Base-by-base conservation (phyloP, 176 grass and related monocot species). In the Dendrocalamus sinicus region DNA sequence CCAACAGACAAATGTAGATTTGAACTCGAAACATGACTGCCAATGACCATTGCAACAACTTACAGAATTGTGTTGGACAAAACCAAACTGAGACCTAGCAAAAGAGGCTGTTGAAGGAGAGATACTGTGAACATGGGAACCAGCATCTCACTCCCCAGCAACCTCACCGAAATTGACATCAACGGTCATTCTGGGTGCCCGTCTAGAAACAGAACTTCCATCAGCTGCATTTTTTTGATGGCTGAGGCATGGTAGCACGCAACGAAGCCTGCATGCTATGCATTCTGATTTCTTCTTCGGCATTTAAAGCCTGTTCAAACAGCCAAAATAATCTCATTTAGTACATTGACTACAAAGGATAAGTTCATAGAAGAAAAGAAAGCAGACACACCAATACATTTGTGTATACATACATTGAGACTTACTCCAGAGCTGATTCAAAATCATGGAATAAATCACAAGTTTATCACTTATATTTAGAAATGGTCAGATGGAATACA, bases 111-210 rank as follows among this genome's bases (percentile, higher is more conserved):
- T 82, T 76, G 93, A 95, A 81, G 96, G 96, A 70, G 96, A 98
- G 48, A 89, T 86, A 53, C 67, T 94, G 63, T 94, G 90, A 1
- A 85, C 83, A 72, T 90, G 93, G 47, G 93, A 92, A 79, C 91
- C 93, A 75, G 89, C 88, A 84, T 96, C 92, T 53, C 88, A 94
- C 85, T 99, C 92, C 0, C 87, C 93, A 85, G 74, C 85, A 66
- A 93, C 87, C 75, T 99, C 96, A 83, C 90, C 76, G 43, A 96
- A 99, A 88, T 91, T 95, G 50, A 99, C 96, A 71, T 99, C 92
- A 1, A 99, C 86, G 32, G 83, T 92, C 61, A 99, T 86, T 71
- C 84, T 94, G 11, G 82, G 78, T 17, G 44, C 80, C 58, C 70
- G 81, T 89, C 87, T 95, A 73, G 84, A 44, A 84, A 91, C 76